Conservation (phyloP, 2,329 filamentous ascomycete species). For the Sporothrix pallida region DNA sequence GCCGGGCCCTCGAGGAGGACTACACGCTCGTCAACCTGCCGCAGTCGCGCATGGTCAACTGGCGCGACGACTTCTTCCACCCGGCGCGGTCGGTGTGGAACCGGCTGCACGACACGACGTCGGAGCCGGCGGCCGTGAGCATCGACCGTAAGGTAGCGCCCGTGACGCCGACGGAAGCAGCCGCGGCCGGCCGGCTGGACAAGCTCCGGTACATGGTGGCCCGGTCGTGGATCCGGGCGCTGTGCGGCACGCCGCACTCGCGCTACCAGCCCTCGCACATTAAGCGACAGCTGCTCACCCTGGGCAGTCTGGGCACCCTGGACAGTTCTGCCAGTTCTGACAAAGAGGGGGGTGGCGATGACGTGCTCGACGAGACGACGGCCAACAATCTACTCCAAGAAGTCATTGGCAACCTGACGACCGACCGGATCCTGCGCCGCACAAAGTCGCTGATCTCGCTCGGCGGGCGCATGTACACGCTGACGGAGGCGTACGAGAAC, state of each 20-base stretch:
- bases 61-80: slow-evolving; percentile 64
- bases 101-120: slow-evolving; percentile 61
- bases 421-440: slow-evolving; percentile 62
- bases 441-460: slow-evolving; percentile 63
- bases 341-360: neutral
- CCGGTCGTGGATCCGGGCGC: slow-evolving; percentile 59
- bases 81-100: slow-evolving; percentile 60
- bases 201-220: slow-evolving; percentile 33
- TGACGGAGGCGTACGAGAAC: slow-evolving; percentile 64
- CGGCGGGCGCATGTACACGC: slow-evolving; percentile 66
- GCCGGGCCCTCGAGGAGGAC: slow-evolving; percentile 51
- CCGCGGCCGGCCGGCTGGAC: neutral
- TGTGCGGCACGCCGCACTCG: slow-evolving; percentile 59
- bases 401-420: slow-evolving; percentile 56
- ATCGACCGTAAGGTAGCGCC: slow-evolving; percentile 36
- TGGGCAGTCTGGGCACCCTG: slow-evolving; percentile 47
- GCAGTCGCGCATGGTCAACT: slow-evolving; percentile 47
- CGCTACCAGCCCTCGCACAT: slow-evolving; percentile 57
- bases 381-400: slow-evolving; percentile 54
- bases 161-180: slow-evolving; percentile 27
- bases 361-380: slow-evolving; percentile 42
- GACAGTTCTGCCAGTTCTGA: neutral
- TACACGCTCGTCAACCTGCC: slow-evolving; percentile 47
- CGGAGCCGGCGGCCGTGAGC: slow-evolving; percentile 52
- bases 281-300: slow-evolving; percentile 57